Evolutionary conservation across 1,284 basidiomycete genomes (phyloP), one percentile per base, ranked within the genome.

Genomic region (Ustilago cynodontis): DNA sequence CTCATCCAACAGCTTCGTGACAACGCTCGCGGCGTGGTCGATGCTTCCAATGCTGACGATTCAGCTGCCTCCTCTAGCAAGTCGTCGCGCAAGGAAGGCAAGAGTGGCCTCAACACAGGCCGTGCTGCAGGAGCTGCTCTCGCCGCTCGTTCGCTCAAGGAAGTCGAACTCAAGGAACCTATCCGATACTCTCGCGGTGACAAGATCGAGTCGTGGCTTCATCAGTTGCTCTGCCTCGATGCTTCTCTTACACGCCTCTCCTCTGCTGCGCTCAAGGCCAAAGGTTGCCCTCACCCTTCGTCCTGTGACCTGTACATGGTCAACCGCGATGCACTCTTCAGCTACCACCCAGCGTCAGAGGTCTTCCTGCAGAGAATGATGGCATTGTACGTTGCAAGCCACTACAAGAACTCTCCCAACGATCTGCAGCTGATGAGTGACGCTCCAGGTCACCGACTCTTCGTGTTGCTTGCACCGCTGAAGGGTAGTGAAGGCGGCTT

Each of bases 341-440:
- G 92, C 80, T 99, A 93, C 88, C 95, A 99, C 86, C 94, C 96
- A 0, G 96, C 95, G 4, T 95, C 93, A 5, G 97, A 99, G 86
- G 90, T 93, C 22, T 99, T 99, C 88, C 89, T 99, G 49, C 97
- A 99, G 87, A 91, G 95, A 51, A 95, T 99, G 93, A 98, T 98
- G 95, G 93, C 94, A 6, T 89, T 99, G 1, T 99, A 98, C 87
- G 95, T 99, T 59, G 93, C 96, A 1, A 93, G 92, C 56, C 97
- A 99, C 87, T 99, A 99, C 89, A 99, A 99, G 87, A 99, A 99
- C 87, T 94, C 95, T 84, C 97, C 97, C 22, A 99, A 99, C 86
- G 97, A 99, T 86, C 89, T 99, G 49, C 96, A 99, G 86, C 90
- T 99, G 61, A 91, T 99, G 86, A 94, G 93, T 9, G 97, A 99